phyloP scores from a whole-genome alignment of 305 asterid genomes.

The Solanum hybrid region DNA sequence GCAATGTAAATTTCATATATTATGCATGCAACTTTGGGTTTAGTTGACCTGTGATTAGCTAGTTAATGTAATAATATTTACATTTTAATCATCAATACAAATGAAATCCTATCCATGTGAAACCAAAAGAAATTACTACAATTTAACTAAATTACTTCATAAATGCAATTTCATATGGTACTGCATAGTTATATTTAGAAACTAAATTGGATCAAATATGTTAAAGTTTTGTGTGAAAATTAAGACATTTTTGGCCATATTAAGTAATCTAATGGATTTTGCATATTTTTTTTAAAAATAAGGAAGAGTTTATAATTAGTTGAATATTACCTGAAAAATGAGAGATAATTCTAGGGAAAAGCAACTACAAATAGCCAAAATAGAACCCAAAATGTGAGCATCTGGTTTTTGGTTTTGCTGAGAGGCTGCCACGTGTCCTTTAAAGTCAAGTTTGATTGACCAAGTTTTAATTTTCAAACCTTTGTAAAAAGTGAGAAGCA shows the following conservation, averaged over 20 bases:
- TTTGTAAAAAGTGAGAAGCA: slow-evolving; percentile 60
- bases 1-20: background rate
- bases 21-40: background rate
- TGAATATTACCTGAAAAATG: slow-evolving; percentile 45
- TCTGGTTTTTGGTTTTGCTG: slow-evolving; percentile 5
- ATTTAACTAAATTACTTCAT: too few relatives aligned
- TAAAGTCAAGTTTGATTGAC: slow-evolving; percentile 23
- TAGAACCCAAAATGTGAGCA: slow-evolving; percentile 33
- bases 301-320: background rate
- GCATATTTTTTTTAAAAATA: background rate
- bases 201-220: background rate
- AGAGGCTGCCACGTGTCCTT: slow-evolving; percentile 17
- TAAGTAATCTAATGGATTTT: background rate
- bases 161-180: background rate
- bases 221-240: background rate
- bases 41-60: background rate
- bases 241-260: background rate
- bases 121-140: background rate
- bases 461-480: slow-evolving; percentile 37
- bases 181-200: background rate
- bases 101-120: background rate
- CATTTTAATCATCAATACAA: background rate
- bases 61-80: background rate
- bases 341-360: slow-evolving; percentile 36
- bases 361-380: slow-evolving; percentile 30